Base-by-base conservation (phyloP, 805 yeast genomes). In the Yamadazyma takamatsuzukensis region DNA sequence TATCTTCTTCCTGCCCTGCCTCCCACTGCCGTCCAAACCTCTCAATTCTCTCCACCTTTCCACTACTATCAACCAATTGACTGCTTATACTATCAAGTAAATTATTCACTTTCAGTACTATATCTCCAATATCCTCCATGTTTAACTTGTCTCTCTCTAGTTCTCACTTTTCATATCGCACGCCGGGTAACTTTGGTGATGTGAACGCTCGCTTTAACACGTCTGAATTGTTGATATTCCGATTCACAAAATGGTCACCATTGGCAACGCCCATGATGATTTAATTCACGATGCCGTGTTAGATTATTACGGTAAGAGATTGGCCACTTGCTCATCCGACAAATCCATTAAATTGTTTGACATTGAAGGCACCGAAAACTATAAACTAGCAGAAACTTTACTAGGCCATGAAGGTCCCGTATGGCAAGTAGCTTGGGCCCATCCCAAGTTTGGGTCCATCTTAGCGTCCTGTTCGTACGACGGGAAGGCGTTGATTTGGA, bases 361-460 rank as follows among this genome's bases (percentile, higher is more conserved):
- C 46, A 80, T 90, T 27, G 90, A 85, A 30, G 70, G 69, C 6
- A 93, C 90, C 23, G 94, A 86, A 28, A 76, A 70, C 50, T 90
- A 87, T 59, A 82, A 74, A 53, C 69, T 88, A 32, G 72, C 83
- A 13, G 96, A 88, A 45, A 89, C 97, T 1, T 68, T 93, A 43
- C 70, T 76, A 30, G 97, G 95, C 23, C 98, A 93, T 59, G 96
- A 88, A 42, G 98, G 97, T 21, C 97, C 98, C 9, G 97, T 93
- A 29, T 93, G 98, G 98, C 96, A 90, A 64, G 95, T 88, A 14
- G 78, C 86, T 34, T 93, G 98, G 98, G 97, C 97, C 3, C 98
- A 93, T 56, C 98, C 98, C 19, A 90, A 90, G 59, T 93, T 90
- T 54, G 98, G 98, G 24, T 82, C 87, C 10, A 86, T 90, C 43